Conservation (phyloP, 306 rosid genomes). For the Prunus salicina region DNA sequence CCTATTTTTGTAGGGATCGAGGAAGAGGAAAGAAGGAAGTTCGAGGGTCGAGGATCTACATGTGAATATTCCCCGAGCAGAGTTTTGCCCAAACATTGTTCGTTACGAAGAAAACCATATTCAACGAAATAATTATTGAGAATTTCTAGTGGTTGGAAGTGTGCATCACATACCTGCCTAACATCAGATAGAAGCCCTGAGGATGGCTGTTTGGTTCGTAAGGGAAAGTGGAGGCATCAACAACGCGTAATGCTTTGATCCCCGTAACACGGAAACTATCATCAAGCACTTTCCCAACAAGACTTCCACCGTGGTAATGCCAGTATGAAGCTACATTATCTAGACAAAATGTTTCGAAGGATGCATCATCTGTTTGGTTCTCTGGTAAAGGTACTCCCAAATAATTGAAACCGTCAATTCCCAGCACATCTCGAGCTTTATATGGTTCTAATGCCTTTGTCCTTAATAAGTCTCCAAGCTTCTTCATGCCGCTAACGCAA, state of each 20-base stretch:
- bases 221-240: constrained; percentile 1
- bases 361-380: constrained; percentile 5
- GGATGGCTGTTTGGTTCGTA: constrained; percentile 17
- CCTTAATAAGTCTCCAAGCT: background rate
- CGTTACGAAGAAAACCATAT: background rate
- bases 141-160: no score
- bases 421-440: background rate
- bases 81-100: background rate
- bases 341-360: constrained; percentile 12
- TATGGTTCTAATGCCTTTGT: background rate
- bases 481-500: background rate
- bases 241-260: background rate
- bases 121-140: background rate
- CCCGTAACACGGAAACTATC: constrained; percentile 4
- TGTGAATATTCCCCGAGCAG: no score
- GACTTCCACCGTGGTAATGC: constrained; percentile 30
- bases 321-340: constrained; percentile 6
- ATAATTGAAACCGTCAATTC: constrained; percentile 1
- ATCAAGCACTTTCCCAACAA: constrained; percentile 22
- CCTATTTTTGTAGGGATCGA: no score
- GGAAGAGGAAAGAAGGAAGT: no score
- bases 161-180: constrained; percentile 15
- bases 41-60: no score
- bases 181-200: constrained; percentile 2
- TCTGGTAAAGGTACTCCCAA: constrained; percentile 9